Evolutionary conservation across 106 monocot species (phyloP), one percentile per base, ranked within the genome.

Genomic region (Agapanthus africanus): DNA sequence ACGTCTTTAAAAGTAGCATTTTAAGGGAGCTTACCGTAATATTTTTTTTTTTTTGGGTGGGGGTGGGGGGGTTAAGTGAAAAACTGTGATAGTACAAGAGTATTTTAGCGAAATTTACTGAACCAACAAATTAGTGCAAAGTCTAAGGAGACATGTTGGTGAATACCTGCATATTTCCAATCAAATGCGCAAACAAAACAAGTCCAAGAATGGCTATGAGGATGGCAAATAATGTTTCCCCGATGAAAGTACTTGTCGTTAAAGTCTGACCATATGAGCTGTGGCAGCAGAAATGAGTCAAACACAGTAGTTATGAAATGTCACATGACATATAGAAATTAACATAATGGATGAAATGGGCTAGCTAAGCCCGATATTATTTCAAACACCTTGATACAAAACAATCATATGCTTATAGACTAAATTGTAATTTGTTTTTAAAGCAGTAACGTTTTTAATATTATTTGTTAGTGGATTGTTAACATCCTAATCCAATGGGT

Each of bases 101-200:
- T 39, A 37, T 19, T 11, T 61, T 15, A 36, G 0, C 7, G 0
- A 19, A 27, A 41, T 15, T 26, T 26, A 54, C n/a, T 23, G 30
- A 27, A 66, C 16, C 18, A 23, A 56, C 30, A 9, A 26, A 39
- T 19, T 9, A 34, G 14, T 35, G n/a, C 3, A 2, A 30, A 44
- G 26, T 27, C 21, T 34, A 54, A 37, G 31, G 33, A 42, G 14
- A 46, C n/a, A 41, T 18, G 0, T 37, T 21, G 22, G 59, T 15
- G 15, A 52, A 9, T 82, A 90, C 89, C 85, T 85, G 79, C 77
- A 90, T 80, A 40, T 90, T 90, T 54, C 85, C 85, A 37, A 90
- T 85, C 80, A 90, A 85, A 68, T 82, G 82, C 27, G 89, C 89
- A 73, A 90, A 78, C 38, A 90, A 50, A 26, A 90, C 71, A 19